These are phyloP conservation scores for Huntiella bhutanensis DNA, from an alignment of 2,329 filamentous ascomycete genomes.

Conservation along the genomic window DNA sequence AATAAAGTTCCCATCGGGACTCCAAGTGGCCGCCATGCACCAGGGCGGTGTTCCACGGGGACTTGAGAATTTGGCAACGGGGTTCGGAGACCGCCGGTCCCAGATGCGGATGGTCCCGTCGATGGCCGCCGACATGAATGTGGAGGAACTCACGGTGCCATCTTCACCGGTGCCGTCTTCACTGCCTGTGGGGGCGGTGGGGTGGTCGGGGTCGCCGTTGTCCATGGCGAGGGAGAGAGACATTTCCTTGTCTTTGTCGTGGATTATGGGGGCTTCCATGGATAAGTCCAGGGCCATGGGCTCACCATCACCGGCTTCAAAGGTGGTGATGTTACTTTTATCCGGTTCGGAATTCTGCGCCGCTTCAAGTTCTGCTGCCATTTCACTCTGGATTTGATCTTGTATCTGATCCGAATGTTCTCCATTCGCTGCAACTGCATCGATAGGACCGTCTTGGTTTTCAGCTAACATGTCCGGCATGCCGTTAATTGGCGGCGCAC, in stretches of 20 bases:
- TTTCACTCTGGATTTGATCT: no score
- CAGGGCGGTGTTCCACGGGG: slow-evolving; percentile 67
- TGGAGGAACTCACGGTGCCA: slow-evolving; percentile 48
- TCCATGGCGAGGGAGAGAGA: slow-evolving; percentile 1
- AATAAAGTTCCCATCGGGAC: slow-evolving; percentile 82
- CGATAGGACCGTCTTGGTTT: no score
- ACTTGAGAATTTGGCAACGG: slow-evolving; percentile 62
- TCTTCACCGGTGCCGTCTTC: background rate
- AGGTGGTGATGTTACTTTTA: no score
- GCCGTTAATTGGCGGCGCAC: background rate
- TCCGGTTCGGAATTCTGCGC: no score
- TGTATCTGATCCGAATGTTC: no score
- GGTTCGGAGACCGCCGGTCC: slow-evolving; percentile 61
- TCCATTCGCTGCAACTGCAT: no score
- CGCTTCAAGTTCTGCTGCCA: no score
- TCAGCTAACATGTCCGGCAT: no score
- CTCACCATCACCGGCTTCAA: background rate
- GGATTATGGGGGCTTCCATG: background rate
- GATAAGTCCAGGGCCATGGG: slow-evolving; percentile 1
- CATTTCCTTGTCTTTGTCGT: background rate
- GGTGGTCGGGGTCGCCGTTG: background rate
- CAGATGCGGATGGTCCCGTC: slow-evolving; percentile 83
- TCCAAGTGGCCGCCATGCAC: slow-evolving; percentile 97
- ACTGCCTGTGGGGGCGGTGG: slow-evolving; percentile 4
- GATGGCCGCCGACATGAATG: slow-evolving; percentile 74